Percentiles rank a stretch among this genome's conserved stretches.
Evolutionary conservation across 805 yeast species (phyloP).

Genomic region (Candida silvatica): DNA sequence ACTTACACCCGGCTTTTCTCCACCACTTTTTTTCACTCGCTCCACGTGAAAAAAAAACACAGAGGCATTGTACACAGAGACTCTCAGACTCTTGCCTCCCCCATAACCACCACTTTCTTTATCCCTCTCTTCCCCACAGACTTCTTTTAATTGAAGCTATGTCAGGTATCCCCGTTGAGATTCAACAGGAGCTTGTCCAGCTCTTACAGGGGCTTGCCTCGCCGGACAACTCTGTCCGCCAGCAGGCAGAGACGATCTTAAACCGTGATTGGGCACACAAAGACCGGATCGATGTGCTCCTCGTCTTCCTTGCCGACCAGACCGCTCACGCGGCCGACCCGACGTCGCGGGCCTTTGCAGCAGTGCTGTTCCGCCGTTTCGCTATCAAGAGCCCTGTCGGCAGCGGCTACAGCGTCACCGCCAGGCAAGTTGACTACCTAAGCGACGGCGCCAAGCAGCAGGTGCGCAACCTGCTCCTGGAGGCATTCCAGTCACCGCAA

Average conservation of each 20-base stretch:
- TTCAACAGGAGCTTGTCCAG: conserved; percentile 41
- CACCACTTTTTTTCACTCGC: too few species aligned
- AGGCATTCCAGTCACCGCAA: conserved; percentile 65
- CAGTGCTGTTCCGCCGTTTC: conserved; percentile 83
- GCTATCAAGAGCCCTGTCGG: conserved; percentile 73
- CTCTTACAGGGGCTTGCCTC: conserved; percentile 67
- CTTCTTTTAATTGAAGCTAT: conserved; percentile 14
- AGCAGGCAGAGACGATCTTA: conserved; percentile 65
- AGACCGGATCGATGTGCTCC: conserved; percentile 58
- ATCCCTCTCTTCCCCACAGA: background rate
- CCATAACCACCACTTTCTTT: background rate
- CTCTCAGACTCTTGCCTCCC: too few species aligned
- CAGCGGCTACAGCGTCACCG: conserved; percentile 51
- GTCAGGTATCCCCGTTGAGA: conserved; percentile 53
- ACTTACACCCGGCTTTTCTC: too few species aligned
- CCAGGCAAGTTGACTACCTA: conserved; percentile 70
- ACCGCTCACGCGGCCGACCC: conserved; percentile 57
- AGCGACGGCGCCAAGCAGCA: conserved; percentile 48
- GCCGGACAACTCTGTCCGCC: conserved; percentile 65
- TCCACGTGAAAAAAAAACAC: too few species aligned
- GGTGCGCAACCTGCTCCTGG: conserved; percentile 56
- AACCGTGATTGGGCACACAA: conserved; percentile 69
- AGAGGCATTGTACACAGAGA: too few species aligned
- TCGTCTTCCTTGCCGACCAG: conserved; percentile 76
- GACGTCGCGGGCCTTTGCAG: conserved; percentile 60